Conservation (phyloP, 495 filamentous ascomycete species). For the Margaritispora aquatica region DNA sequence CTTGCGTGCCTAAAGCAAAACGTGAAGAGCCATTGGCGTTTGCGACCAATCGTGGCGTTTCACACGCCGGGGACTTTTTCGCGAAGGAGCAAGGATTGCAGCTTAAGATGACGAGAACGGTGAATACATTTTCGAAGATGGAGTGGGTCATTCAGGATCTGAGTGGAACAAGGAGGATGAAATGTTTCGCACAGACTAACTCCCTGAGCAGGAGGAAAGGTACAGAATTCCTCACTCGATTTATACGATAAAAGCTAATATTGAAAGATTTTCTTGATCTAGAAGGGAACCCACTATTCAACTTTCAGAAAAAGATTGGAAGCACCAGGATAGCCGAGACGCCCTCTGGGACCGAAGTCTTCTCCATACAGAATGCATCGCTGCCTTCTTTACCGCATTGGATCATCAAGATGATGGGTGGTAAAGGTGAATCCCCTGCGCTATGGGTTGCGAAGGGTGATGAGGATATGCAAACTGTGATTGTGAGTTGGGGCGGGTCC, state of each 20-base stretch:
- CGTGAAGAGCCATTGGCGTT: background rate
- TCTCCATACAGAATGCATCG: slow-evolving; percentile 5
- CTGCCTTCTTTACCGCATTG: slow-evolving; percentile 6
- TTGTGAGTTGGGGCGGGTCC: slow-evolving; percentile 9
- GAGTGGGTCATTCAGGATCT: slow-evolving; percentile 6
- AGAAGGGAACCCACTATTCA: slow-evolving; percentile 7
- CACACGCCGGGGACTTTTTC: slow-evolving; percentile 2
- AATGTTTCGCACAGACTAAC: slow-evolving; percentile 2
- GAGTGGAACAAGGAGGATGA: background rate
- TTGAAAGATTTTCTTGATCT: slow-evolving; percentile 3
- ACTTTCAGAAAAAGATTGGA: slow-evolving; percentile 11
- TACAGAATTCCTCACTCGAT: background rate
- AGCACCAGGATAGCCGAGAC: slow-evolving; percentile 8
- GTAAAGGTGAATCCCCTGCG: background rate
- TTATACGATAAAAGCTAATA: background rate
- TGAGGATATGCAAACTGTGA: slow-evolving; percentile 4
- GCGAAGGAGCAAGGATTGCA: slow-evolving; percentile 1
- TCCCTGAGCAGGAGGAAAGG: slow-evolving; percentile 10
- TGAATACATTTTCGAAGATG: slow-evolving; percentile 4
- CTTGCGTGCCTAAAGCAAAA: too few species aligned
- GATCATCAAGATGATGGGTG: slow-evolving; percentile 2
- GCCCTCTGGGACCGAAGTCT: background rate
- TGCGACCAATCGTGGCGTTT: background rate
- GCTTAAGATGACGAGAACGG: slow-evolving; percentile 7
- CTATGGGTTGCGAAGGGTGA: slow-evolving; percentile 10